Conservation (phyloP, 345 rosid species). For the Linum tenue region DNA sequence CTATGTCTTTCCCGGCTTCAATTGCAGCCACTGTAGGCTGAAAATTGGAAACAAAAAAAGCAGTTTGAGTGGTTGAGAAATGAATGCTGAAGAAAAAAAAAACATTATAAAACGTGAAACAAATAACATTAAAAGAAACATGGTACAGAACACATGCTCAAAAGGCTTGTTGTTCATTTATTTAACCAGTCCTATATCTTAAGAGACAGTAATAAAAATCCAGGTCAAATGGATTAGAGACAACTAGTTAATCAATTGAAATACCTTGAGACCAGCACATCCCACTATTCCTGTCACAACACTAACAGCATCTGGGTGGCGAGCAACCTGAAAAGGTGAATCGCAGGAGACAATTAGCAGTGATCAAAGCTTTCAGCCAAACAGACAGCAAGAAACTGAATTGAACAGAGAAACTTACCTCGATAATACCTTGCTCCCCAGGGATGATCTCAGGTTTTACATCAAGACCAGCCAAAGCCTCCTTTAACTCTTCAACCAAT, state of each 20-base stretch:
- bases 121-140: background rate
- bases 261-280: constrained; percentile 91
- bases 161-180: background rate
- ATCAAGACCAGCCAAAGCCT: constrained; percentile 72
- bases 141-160: constrained; percentile 1
- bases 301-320: constrained; percentile 81
- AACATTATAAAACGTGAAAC: too few relatives aligned
- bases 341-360: constrained; percentile 12
- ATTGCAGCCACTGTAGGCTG: constrained; percentile 97
- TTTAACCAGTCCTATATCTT: background rate
- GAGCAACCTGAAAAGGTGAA: constrained; percentile 58
- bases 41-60: background rate
- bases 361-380: constrained; percentile 7
- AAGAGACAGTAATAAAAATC: too few relatives aligned
- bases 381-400: constrained; percentile 8
- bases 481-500: constrained; percentile 59
- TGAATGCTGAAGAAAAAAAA: background rate
- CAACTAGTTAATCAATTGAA: background rate
- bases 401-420: constrained; percentile 33
- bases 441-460: constrained; percentile 85
- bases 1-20: constrained; percentile 92
- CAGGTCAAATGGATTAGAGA: background rate
- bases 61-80: constrained; percentile 9
- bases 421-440: constrained; percentile 86
- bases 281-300: constrained; percentile 97